phyloP scores from a whole-genome alignment of 805 yeast species.

The Candida oleophila region DNA sequence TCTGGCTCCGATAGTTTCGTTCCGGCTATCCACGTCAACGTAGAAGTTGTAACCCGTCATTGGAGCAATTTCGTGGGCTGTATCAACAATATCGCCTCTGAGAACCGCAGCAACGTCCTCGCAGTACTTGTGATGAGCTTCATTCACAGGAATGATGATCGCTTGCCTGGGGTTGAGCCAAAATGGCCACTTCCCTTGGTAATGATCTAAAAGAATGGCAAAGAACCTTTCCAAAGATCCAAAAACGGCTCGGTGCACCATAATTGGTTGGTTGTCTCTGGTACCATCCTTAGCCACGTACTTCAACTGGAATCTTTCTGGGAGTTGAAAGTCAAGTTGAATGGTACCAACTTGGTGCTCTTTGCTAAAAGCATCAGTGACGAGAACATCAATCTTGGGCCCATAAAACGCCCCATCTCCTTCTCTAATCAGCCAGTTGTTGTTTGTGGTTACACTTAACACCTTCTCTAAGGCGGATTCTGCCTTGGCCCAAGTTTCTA shows the following conservation, averaged over 20 bases:
- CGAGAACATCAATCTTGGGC: conserved; percentile 87
- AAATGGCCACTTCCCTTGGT: conserved; percentile 94
- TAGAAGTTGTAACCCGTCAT: conserved; percentile 60
- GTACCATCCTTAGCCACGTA: conserved; percentile 56
- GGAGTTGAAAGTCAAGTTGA: conserved; percentile 93
- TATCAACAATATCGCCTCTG: conserved; percentile 39
- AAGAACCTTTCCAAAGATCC: conserved; percentile 93
- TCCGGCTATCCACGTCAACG: conserved; percentile 73
- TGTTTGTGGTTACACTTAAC: conserved; percentile 46
- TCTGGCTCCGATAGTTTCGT: conserved; percentile 76
- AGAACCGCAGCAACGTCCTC: conserved; percentile 45
- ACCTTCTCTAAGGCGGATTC: conserved; percentile 65
- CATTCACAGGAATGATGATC: conserved; percentile 74
- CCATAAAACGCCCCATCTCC: conserved; percentile 99
- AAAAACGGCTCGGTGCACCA: conserved; percentile 93
- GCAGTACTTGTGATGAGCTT: conserved; percentile 57
- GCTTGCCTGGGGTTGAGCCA: conserved; percentile 96
- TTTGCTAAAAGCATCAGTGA: conserved; percentile 77
- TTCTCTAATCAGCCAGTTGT: conserved; percentile 70
- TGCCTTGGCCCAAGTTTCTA: conserved; percentile 79
- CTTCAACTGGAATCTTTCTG: conserved; percentile 73
- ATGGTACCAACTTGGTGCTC: conserved; percentile 93
- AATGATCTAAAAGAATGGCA: conserved; percentile 87
- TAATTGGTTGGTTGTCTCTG: conserved; percentile 69
- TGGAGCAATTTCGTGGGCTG: conserved; percentile 45